A percentile compares a stretch with the other conserved stretches of the same genome.
Conservation (phyloP, 148 eudicot species). For the Arbutus unedo region DNA sequence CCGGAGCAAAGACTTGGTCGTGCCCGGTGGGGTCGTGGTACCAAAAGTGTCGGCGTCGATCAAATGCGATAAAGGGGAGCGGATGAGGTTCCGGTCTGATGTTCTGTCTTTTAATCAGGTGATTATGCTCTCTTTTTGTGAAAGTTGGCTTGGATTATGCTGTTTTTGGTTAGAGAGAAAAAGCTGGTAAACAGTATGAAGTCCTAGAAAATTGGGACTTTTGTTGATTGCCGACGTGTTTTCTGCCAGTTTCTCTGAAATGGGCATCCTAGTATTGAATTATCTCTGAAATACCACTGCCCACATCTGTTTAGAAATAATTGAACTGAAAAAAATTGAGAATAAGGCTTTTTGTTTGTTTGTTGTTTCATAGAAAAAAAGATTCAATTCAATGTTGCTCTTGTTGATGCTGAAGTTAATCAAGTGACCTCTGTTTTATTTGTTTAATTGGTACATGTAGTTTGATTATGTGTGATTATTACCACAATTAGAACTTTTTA, state of each 20-base stretch:
- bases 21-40: constrained; percentile 81
- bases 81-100: constrained; percentile 85
- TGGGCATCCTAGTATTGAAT: background rate
- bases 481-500: background rate
- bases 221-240: background rate
- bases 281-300: background rate
- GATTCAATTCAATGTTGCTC: background rate
- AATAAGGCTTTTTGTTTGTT: background rate
- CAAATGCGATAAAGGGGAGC: constrained; percentile 93
- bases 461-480: background rate
- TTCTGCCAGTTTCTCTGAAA: background rate
- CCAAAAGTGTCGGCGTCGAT: constrained; percentile 47
- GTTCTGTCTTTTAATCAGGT: constrained; percentile 79
- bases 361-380: background rate
- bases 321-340: background rate
- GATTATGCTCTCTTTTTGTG: background rate
- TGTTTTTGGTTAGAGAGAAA: background rate
- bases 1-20: constrained; percentile 41
- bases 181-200: too few species aligned
- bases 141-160: background rate
- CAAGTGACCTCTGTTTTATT: background rate
- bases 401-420: background rate
- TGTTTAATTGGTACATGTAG: background rate
- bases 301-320: background rate
- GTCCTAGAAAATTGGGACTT: background rate